These are phyloP conservation scores for Xerocomellus intermedius DNA, from an alignment of 768 basidiomycete species.

Conservation along the genomic window DNA sequence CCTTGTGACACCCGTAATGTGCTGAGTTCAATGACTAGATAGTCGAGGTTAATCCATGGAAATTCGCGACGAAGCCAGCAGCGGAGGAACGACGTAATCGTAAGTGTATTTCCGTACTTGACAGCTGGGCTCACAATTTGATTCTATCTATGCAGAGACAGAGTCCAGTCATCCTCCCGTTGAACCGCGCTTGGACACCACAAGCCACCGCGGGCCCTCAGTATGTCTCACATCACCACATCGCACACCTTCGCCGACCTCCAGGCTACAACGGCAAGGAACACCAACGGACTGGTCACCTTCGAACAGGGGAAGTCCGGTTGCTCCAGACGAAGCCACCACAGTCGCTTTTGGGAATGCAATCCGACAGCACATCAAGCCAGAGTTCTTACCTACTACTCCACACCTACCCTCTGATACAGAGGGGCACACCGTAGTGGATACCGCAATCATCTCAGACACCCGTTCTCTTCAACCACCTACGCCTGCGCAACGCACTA, in stretches of 20 bases:
- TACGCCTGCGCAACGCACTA: constrained; percentile 29
- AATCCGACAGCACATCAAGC: constrained; percentile 1
- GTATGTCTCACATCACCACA: not conserved
- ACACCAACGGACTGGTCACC: constrained; percentile 34
- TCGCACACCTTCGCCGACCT: constrained; percentile 9
- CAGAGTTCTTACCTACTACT: not conserved
- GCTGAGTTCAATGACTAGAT: constrained; percentile 11
- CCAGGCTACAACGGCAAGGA: constrained; percentile 13
- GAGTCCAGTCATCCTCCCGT: not conserved
- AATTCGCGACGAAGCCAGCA: constrained; percentile 10
- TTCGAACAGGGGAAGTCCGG: constrained; percentile 23
- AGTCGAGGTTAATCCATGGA: constrained; percentile 13
- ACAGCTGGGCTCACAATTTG: not conserved
- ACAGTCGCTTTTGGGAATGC: not conserved
- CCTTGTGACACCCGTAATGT: not conserved
- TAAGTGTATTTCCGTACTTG: constrained; percentile 5
- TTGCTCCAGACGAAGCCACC: not conserved
- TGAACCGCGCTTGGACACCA: not conserved
- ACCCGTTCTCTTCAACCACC: constrained; percentile 24
- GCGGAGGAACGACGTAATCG: constrained; percentile 5
- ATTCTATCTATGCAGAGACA: constrained; percentile 4
- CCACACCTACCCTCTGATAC: constrained; percentile 3
- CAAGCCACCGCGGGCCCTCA: not conserved
- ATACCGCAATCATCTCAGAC: constrained; percentile 5
- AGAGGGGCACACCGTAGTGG: constrained; percentile 12